Percentiles rank a stretch among this genome's conserved stretches.
phyloP scores from a whole-genome alignment of 164 flowering plant species.

The Pachysandra terminalis region DNA sequence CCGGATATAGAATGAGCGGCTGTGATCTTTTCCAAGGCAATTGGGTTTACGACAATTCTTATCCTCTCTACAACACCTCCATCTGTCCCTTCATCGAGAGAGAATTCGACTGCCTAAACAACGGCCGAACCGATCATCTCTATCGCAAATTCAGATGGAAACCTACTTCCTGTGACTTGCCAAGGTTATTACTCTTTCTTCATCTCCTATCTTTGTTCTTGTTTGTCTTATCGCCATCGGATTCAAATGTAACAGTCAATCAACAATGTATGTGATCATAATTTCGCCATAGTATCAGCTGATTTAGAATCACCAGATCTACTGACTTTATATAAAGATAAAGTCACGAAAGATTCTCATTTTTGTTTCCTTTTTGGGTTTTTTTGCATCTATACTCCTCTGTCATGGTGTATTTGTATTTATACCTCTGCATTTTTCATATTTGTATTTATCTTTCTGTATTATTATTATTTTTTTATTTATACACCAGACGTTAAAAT shows the following conservation, averaged over 20 bases:
- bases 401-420: too few species aligned
- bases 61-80: conserved; percentile 22
- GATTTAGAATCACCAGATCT: too few species aligned
- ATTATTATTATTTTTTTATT: too few species aligned
- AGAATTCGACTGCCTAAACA: conserved; percentile 22
- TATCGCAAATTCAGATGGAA: conserved; percentile 33
- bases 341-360: too few species aligned
- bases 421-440: too few species aligned
- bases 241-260: not conserved
- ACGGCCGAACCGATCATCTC: conserved; percentile 22
- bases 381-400: too few species aligned
- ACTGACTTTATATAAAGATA: too few species aligned
- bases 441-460: too few species aligned
- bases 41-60: conserved; percentile 27
- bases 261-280: too few species aligned
- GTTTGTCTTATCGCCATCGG: not conserved
- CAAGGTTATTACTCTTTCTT: conserved; percentile 20
- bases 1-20: not conserved
- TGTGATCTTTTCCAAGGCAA: conserved; percentile 18
- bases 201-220: not conserved
- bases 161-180: conserved; percentile 22
- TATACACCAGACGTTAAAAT: too few species aligned
- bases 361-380: too few species aligned
- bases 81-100: conserved; percentile 24
- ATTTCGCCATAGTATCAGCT: too few species aligned